Percentiles rank a stretch among this genome's conserved stretches.
phyloP scores from a whole-genome alignment of 495 filamentous ascomycete genomes.

The Umbilicaria muhlenbergii region DNA sequence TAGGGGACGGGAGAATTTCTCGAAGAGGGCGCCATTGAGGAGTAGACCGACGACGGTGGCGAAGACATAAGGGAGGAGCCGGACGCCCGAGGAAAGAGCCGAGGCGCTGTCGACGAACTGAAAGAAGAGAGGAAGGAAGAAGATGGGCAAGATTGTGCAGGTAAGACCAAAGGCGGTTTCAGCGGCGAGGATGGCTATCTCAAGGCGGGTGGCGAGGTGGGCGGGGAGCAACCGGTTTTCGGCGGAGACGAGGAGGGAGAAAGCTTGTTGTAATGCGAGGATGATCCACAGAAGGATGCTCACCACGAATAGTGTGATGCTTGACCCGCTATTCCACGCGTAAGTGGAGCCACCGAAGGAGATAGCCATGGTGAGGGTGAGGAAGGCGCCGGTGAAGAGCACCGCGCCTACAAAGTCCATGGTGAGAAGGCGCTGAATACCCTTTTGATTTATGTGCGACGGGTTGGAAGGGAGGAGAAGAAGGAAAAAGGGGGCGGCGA shows the following conservation, averaged over 20 bases:
- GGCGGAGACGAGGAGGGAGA: constrained; percentile 28
- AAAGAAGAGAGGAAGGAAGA: constrained; percentile 33
- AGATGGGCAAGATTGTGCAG: constrained; percentile 7
- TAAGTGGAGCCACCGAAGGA: constrained; percentile 21
- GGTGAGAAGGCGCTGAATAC: constrained; percentile 18
- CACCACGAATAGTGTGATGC: constrained; percentile 15
- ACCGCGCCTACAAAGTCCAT: constrained; percentile 18
- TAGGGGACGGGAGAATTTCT: constrained; percentile 33
- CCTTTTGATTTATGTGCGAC: constrained; percentile 13
- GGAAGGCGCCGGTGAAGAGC: constrained; percentile 13
- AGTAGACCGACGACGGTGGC: constrained; percentile 1
- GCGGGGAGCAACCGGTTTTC: constrained; percentile 34
- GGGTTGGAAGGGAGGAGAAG: constrained; percentile 33
- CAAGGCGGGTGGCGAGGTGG: constrained; percentile 23
- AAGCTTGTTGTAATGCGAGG: constrained; percentile 30
- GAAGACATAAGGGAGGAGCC: constrained; percentile 3
- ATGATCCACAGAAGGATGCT: constrained; percentile 11
- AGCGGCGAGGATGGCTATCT: constrained; percentile 27
- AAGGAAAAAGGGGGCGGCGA: constrained; percentile 30
- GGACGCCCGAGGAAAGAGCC: constrained; percentile 1
- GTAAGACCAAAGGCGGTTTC: constrained; percentile 14
- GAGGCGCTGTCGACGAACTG: constrained; percentile 16
- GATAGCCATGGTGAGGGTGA: constrained; percentile 15
- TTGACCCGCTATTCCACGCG: constrained; percentile 13
- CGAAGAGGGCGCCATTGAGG: constrained; percentile 14